A percentile compares a stretch with the other conserved stretches of the same genome.
Evolutionary conservation across 2,329 filamentous ascomycete species (phyloP).

Genomic region (Apiospora rasikravindrae): DNA sequence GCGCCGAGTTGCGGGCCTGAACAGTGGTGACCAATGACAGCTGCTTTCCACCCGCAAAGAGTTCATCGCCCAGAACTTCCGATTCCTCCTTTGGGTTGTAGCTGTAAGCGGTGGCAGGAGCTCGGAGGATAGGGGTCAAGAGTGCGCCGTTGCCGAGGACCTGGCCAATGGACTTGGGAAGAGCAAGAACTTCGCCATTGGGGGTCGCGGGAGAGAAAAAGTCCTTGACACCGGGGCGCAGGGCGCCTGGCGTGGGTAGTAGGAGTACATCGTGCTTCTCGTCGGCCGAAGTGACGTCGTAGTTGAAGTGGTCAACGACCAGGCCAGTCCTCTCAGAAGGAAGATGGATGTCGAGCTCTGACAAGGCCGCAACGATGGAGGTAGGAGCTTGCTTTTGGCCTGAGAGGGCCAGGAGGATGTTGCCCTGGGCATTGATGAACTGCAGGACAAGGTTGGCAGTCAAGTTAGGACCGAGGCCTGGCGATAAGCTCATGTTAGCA

Average conservation of each 20-base stretch:
- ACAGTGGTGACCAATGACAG: conserved; percentile 82
- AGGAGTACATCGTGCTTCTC: conserved; percentile 91
- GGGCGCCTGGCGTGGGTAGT: conserved; percentile 68
- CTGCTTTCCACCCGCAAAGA: conserved; percentile 84
- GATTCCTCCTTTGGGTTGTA: conserved; percentile 91
- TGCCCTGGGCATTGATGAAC: conserved; percentile 90
- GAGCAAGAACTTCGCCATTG: conserved; percentile 67
- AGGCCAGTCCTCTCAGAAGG: conserved; percentile 83
- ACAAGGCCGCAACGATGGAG: conserved; percentile 77
- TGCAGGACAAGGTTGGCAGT: conserved; percentile 86
- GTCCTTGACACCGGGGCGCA: conserved; percentile 73
- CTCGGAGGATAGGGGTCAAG: conserved; percentile 80
- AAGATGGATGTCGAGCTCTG: conserved; percentile 89
- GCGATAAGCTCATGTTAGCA: not conserved
- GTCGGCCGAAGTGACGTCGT: conserved; percentile 75
- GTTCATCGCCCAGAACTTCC: conserved; percentile 70
- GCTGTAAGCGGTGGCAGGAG: conserved; percentile 84
- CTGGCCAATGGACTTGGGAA: conserved; percentile 83
- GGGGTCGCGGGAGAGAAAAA: conserved; percentile 73
- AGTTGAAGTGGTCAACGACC: conserved; percentile 95
- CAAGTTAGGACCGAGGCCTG: conserved; percentile 87
- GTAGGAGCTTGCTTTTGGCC: conserved; percentile 72
- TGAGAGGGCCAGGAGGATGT: conserved; percentile 86
- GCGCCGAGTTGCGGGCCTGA: conserved; percentile 92
- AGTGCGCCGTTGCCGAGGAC: conserved; percentile 78